Evolutionary conservation across 2,329 filamentous ascomycete species (phyloP), one percentile per base, ranked within the genome.

Genomic region (Penicillium sp.): DNA sequence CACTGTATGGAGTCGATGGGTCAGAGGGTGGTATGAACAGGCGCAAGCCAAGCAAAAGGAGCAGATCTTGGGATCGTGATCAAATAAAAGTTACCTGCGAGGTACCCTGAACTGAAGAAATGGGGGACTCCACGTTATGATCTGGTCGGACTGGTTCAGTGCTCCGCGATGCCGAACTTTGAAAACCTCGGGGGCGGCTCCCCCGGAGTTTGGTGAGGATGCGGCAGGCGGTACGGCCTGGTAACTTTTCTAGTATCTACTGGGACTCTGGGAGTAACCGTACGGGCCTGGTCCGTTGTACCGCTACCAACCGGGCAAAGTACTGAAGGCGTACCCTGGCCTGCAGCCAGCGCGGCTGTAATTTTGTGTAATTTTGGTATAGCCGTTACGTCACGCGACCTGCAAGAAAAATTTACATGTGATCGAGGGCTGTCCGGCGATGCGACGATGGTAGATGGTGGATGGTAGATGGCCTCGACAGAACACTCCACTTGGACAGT

Each of bases 301-400:
- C 42, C 45, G 34, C 20, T 51, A 17, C 31, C 48, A 38, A 38
- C 35, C 31, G 48, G 7, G 58, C 47, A 22, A 7, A 17, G 43
- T 57, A 57, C 31, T 31, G 14, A 15, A 37, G 4, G 5, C 20
- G 37, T 31, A 42, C 8, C 22, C 15, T 5, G 35, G 20, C 3
- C 8, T 31, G 14, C 51, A 8, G 17, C 31, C 15, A 28, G 15
- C 14, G n/a, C 42, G 17, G n/a, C 35, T 25, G 57, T 59, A 47
- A 35, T 52, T 42, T 50, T 1, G 4, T 67, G 70, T 71, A 63
- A 39, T 64, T 67, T 66, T 63, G 54, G 71, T 75, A 73, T 49
- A 58, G 14, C 10, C 20, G 54, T 71, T 74, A 74, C 71, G 67
- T 74, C 72, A 75, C 72, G 71, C 72, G 72, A 70, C 68, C 69